Base-by-base conservation (phyloP, 331 rosid species). In the Erythrophleum ivorense region DNA sequence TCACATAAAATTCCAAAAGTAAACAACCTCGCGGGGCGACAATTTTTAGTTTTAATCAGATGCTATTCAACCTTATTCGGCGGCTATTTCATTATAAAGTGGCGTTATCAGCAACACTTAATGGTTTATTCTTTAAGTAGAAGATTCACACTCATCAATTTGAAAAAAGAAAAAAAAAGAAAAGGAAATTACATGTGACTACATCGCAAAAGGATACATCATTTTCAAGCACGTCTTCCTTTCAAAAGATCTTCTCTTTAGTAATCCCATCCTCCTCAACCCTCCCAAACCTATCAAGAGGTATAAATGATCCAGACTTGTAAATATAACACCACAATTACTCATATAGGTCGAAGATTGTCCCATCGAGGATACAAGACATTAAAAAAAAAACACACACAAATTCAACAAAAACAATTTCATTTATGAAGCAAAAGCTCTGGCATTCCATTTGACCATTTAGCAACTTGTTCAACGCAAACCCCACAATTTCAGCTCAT, bases 31-130 rank as follows among this genome's bases (percentile, higher is more conserved):
- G 7, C 46, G 48, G n/a, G n/a, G n/a, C 52, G 49, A n/a, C 8
- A 10, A 69, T 45, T 71, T 67, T 71, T 54, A 49, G 14, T 45
- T 60, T 33, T 57, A 63, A 71, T 49, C 24, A 34, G 41, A 38
- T 79, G 53, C 13, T 19, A 64, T 21, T 53, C 34, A 71, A 46
- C 21, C 12, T 71, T 11, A 15, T 5, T 70, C 5, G 75, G 75
- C 1, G 15, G 53, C 53, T 68, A n/a, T 46, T 71, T 71, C 58
- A 71, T 48, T 29, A 71, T 18, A 62, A 58, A 62, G 68, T 62
- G 15, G 41, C 41, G n/a, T 13, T 64, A 24, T 21, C 58, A 46
- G 38, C 16, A 41, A 18, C n/a, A 68, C 9, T 18, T 67, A 21
- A 9, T 13, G 36, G 59, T 29, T 43, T 29, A 33, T 29, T 69